Percentiles rank a stretch among this genome's conserved stretches.
Evolutionary conservation across 768 basidiomycete species (phyloP).

Genomic region (Pleurotus tuoliensis): DNA sequence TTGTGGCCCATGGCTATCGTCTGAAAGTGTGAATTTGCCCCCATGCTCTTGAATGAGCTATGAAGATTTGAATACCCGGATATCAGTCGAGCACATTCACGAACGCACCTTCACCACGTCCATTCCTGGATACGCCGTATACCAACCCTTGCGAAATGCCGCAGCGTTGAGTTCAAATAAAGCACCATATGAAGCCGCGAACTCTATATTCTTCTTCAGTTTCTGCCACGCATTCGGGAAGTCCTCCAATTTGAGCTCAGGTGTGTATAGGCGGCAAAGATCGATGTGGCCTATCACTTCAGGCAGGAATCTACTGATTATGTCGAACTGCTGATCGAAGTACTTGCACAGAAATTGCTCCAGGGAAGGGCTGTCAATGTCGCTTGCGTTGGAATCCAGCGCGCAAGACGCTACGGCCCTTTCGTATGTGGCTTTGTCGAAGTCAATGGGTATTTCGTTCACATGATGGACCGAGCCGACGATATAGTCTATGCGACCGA

Average conservation of each 20-base stretch:
- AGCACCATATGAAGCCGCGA: slow-evolving; percentile 77
- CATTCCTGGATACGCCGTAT: slow-evolving; percentile 72
- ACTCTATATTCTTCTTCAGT: slow-evolving; percentile 71
- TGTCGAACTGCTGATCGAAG: slow-evolving; percentile 79
- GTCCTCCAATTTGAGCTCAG: slow-evolving; percentile 49
- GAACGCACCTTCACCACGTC: slow-evolving; percentile 67
- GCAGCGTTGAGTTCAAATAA: slow-evolving; percentile 93
- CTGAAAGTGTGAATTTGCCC: slow-evolving; percentile 84
- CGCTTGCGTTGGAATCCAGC: slow-evolving; percentile 16
- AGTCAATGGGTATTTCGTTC: slow-evolving; percentile 85
- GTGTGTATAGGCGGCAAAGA: slow-evolving; percentile 83
- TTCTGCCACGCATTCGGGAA: slow-evolving; percentile 59
- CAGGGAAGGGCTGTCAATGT: not conserved
- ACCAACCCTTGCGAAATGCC: slow-evolving; percentile 90
- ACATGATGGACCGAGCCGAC: slow-evolving; percentile 96
- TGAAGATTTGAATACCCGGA: slow-evolving; percentile 1
- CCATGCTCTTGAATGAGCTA: slow-evolving; percentile 67
- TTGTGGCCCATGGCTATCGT: slow-evolving; percentile 92
- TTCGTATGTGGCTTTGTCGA: slow-evolving; percentile 71
- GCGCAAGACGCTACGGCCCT: slow-evolving; percentile 47
- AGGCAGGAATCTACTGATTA: slow-evolving; percentile 71
- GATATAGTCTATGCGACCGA: slow-evolving; percentile 68
- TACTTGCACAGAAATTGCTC: slow-evolving; percentile 58
- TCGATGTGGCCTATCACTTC: slow-evolving; percentile 94
- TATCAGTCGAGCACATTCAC: slow-evolving; percentile 4